These are phyloP conservation scores for Hansenula sp. DNA, from an alignment of 1,139 yeast species.

Conservation along the genomic window DNA sequence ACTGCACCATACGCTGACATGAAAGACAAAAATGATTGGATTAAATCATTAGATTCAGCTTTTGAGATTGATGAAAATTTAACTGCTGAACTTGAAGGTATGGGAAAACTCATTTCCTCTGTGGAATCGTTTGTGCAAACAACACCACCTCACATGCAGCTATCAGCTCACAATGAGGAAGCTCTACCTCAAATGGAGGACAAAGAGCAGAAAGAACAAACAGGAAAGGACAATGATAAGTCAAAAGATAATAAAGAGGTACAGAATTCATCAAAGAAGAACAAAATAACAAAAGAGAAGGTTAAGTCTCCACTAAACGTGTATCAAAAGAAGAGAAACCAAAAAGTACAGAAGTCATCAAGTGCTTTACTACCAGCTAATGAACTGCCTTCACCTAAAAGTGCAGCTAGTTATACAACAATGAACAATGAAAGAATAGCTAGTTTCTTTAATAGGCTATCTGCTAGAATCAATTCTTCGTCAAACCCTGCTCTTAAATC, in stretches of 20 bases:
- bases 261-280: too few species aligned
- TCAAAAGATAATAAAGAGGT: too few species aligned
- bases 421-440: conserved; percentile 3
- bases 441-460: conserved; percentile 8
- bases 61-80: conserved; percentile 16
- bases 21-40: conserved; percentile 14
- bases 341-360: too few species aligned
- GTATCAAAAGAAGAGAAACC: too few species aligned
- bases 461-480: conserved; percentile 3
- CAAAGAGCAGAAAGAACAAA: too few species aligned
- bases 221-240: too few species aligned
- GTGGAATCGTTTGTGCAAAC: background rate
- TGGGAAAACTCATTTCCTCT: background rate
- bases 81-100: conserved; percentile 4
- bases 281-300: too few species aligned
- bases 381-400: too few species aligned
- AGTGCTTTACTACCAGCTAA: too few species aligned
- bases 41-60: conserved; percentile 14
- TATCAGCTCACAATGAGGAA: background rate
- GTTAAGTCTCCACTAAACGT: too few species aligned
- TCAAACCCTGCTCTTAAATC: background rate
- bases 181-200: too few species aligned
- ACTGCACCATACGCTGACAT: background rate
- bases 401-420: background rate
- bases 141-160: background rate